A percentile compares a stretch with the other conserved stretches of the same genome.
These are phyloP conservation scores for Boechera divaricarpa DNA, from an alignment of 345 rosid species.

Conservation along the genomic window DNA sequence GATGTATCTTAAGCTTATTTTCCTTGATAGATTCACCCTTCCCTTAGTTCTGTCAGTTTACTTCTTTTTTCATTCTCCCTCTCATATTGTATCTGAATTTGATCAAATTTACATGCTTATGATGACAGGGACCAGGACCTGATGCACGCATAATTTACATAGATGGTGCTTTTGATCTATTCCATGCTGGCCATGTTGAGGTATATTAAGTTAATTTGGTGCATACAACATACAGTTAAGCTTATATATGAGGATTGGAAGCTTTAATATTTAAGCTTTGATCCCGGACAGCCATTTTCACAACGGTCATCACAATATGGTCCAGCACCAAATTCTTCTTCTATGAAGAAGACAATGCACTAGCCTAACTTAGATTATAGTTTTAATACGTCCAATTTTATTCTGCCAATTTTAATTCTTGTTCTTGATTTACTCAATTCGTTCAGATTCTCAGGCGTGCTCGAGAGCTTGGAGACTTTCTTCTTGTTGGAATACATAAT, in stretches of 20 bases:
- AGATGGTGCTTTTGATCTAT: constrained; percentile 98
- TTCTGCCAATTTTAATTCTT: constrained; percentile 19
- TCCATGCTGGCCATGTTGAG: constrained; percentile 99
- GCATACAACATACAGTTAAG: constrained; percentile 16
- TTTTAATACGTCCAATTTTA: not conserved
- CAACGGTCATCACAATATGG: not conserved
- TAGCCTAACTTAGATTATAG: not conserved
- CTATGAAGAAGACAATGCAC: not conserved
- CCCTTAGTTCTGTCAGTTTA: not conserved
- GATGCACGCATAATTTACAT: constrained; percentile 84
- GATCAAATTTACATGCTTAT: constrained; percentile 22
- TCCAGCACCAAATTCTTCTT: not conserved
- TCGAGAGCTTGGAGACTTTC: constrained; percentile 92
- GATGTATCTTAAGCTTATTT: constrained; percentile 7
- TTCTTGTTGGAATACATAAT: constrained; percentile 85
- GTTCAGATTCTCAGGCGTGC: constrained; percentile 84
- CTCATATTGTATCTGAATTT: constrained; percentile 20
- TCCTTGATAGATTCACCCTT: constrained; percentile 18
- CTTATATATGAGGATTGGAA: not conserved
- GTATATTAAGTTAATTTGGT: constrained; percentile 46
- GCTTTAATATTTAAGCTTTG: not conserved
- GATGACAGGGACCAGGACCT: constrained; percentile 82
- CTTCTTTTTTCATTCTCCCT: constrained; percentile 4
- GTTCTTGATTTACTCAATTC: constrained; percentile 12
- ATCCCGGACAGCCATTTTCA: not conserved